Evolutionary conservation across 2,329 filamentous ascomycete species (phyloP), one percentile per base, ranked within the genome.

Genomic region (Cadophora sp.): DNA sequence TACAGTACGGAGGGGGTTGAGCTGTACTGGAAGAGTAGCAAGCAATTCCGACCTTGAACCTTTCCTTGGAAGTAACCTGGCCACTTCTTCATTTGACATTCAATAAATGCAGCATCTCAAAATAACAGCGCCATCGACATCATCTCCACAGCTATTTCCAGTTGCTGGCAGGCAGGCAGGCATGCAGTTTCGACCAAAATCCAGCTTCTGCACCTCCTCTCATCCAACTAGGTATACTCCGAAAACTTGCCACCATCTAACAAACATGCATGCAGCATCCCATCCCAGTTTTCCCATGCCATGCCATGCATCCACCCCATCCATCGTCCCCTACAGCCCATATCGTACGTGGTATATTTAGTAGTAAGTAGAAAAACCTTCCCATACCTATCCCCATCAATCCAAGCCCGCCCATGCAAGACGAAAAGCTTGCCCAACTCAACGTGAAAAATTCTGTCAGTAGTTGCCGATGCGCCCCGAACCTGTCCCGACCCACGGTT

Each of bases 111-210:
- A 22, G 31, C 29, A 37, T 56, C 50, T 34, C 55, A 26, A 40
- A 24, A 59, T 40, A 24, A 59, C n/a, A 59, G 55, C 55, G 55
- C 55, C 55, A 40, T 40, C 34, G 29, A 59, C 55, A 26, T 40
- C 55, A 59, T 40, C 11, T 22, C 43, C 2, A 9, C 19, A n/a
- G n/a, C n/a, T n/a, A n/a, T n/a, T n/a, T 6, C 29, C 29, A 6
- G 3, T 3, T 24, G 6, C 2, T 43, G 2, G 12, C 40, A n/a
- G n/a, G n/a, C 40, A 43, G 22, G 53, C 29, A 24, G 29, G 3
- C 31, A 24, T 56, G 31, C 29, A 56, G n/a, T 29, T 8, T 3
- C 7, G 27, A 3, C 19, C 53, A 37, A 53, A 5, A 19, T 29
- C 24, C 50, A 56, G n/a, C 31, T 34, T 37, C 40, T 19, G 40